Base-by-base conservation (phyloP, 1,284 basidiomycete species). In the Pterulicium gracile region DNA sequence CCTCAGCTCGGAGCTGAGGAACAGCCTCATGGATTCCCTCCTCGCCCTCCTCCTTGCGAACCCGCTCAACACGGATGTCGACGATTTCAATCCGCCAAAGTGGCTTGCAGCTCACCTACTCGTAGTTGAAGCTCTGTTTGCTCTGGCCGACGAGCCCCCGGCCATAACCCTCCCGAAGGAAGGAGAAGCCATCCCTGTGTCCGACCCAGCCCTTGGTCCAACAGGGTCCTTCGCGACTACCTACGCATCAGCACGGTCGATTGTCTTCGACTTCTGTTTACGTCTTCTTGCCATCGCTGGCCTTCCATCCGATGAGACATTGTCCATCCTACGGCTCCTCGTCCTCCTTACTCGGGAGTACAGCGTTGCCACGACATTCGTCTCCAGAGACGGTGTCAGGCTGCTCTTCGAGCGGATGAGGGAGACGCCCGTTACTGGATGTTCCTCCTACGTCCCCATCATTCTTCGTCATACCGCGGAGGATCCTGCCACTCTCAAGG, bases 391-490 rank as follows among this genome's bases (percentile, higher is more conserved):
- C 40, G 85, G 86, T 0, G 62, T 93, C 7, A 52, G 61, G 0
- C 60, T 71, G n/a, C 67, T 94, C 14, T 79, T 93, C 61, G 72
- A 73, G 49, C 74, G 79, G 39, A 66, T 88, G 51, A 78, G 75
- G 50, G 61, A 67, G 4, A 71, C 80, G 0, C 65, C 79, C 14
- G 75, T 80, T 0, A 60, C 72, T 34, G 81, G 85, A 21, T 87
- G 84, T 52, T 88, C 92, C 48, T 80, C 88, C 0, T 88, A 93
- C 60, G 77, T 92, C 42, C 80, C 85, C 17, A 88, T 89, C 57
- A 85, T 98, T 48, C 69, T 97, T 15, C 86, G 96, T 2, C 95
- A 98, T 60, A 67, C 91, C 46, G 78, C 95, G 45, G 96, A 99
- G 63, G 87, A 93, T 53, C 58, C 71, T 3, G 58, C 65, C 3